Percentiles rank a stretch among this genome's conserved stretches.
These are phyloP conservation scores for Astrothelium macrocarpum DNA, from an alignment of 495 filamentous ascomycete species.

Conservation along the genomic window DNA sequence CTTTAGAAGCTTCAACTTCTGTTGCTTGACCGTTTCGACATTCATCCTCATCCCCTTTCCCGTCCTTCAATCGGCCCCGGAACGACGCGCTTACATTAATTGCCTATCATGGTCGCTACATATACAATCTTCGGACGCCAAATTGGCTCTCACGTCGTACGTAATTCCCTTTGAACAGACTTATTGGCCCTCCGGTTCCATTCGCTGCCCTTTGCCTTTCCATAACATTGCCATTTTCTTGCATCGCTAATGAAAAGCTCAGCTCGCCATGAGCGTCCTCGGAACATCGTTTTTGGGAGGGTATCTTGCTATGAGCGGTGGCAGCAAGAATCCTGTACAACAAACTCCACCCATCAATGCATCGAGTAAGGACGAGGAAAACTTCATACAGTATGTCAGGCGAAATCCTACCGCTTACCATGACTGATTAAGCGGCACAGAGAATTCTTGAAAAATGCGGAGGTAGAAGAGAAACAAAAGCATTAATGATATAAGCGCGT, in stretches of 20 bases:
- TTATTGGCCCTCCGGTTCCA: slow-evolving; percentile 1
- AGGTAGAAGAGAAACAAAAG: slow-evolving; percentile 15
- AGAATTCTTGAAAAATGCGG: slow-evolving; percentile 16
- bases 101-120: slow-evolving; percentile 69
- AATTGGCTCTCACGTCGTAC: slow-evolving; percentile 87
- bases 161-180: slow-evolving; percentile 33
- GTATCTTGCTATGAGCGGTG: slow-evolving; percentile 45
- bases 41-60: not conserved
- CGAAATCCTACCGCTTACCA: slow-evolving; percentile 5
- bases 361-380: slow-evolving; percentile 82
- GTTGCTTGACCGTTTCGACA: not conserved
- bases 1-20: not conserved
- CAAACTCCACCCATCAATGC: slow-evolving; percentile 75
- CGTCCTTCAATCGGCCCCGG: not conserved
- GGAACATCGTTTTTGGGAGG: slow-evolving; percentile 52
- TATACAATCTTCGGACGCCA: slow-evolving; percentile 83
- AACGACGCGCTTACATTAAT: slow-evolving; percentile 12
- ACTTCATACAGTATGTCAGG: slow-evolving; percentile 82
- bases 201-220: no score
- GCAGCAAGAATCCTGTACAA: slow-evolving; percentile 51
- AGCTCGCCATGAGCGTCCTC: slow-evolving; percentile 86
- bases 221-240: not conserved
- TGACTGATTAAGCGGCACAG: slow-evolving; percentile 4
- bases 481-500: not conserved
- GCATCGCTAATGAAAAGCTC: slow-evolving; percentile 20